Evolutionary conservation across 2,329 filamentous ascomycete genomes (phyloP), one percentile per base, ranked within the genome.

Genomic region (Microcera coccophila): DNA sequence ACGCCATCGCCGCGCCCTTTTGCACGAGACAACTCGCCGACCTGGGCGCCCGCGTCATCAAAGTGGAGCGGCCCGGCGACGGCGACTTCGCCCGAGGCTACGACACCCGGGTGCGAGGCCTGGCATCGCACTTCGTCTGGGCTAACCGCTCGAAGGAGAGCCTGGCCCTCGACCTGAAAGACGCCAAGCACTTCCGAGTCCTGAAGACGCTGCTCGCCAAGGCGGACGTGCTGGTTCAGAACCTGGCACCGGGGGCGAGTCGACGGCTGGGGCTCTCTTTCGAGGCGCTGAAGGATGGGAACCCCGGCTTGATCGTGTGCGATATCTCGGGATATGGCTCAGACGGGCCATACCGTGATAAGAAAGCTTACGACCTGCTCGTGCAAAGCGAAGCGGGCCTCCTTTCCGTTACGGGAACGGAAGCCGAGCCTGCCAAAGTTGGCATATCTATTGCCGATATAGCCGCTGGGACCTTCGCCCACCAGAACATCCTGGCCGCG

Each of bases 371-470:
- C 36, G 75, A 78, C 48, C 61, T 78, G 28, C 67, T 79, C 0
- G 71, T 78, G 3, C 75, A 78, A 50, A 75, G 73, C 36, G 75
- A 78, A 47, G 73, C 75, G 0, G 74, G 74, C 1, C 59, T 78
- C 50, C 60, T 78, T 1, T 73, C 72, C 0, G 66, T 77, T 19
- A 78, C 75, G 0, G 75, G 75, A 0, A 72, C 63, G 1, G 57
- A 62, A 0, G 58, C 58, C 0, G 66, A 70, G 37, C 69, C 69
- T 0, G 71, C 65, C 8, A 78, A 78, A 48, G 74, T 75, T 2
- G 74, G 73, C 4, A 72, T 76, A 20, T 76, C 74, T 1, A 75
- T 78, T 36, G 75, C 75, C 0, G 75, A 78, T 46, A 78, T 78
- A 28, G 62, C 73, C 0, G 72, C 75, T 0, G 75, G 70, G 3